These are phyloP conservation scores for Microcera coccophila DNA, from an alignment of 2,329 filamentous ascomycete genomes.

Conservation along the genomic window DNA sequence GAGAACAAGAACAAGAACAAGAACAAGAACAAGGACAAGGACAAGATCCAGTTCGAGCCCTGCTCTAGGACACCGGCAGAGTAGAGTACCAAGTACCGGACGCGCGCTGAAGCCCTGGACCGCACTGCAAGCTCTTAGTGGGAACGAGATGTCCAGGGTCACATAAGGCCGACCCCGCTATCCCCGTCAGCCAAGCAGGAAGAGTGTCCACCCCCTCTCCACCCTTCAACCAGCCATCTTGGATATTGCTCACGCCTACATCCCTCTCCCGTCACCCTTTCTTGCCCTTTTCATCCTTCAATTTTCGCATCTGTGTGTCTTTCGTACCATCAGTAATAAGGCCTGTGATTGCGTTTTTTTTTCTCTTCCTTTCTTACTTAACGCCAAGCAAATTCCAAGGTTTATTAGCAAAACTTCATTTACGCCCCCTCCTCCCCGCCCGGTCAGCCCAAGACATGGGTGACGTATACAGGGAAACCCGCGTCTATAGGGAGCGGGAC, in stretches of 20 bases:
- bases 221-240: neutral
- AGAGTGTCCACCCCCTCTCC: neutral
- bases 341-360: neutral
- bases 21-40: too few relatives aligned
- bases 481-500: conserved; percentile 35
- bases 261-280: conserved; percentile 25
- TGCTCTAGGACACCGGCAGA: too few relatives aligned
- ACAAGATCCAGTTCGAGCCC: too few relatives aligned
- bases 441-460: conserved; percentile 30
- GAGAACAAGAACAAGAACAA: too few relatives aligned
- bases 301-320: neutral
- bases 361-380: too few relatives aligned
- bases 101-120: too few relatives aligned
- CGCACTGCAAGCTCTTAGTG: too few relatives aligned
- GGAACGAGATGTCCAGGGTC: neutral
- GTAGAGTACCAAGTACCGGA: too few relatives aligned
- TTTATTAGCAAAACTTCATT: too few relatives aligned
- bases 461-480: conserved; percentile 32
- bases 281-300: conserved; percentile 10
- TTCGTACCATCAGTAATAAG: neutral
- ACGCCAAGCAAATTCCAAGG: too few relatives aligned
- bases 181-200: neutral
- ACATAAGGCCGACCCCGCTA: neutral
- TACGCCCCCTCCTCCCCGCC: conserved; percentile 7
- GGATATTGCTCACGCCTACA: conserved; percentile 2